Evolutionary conservation across 2,329 filamentous ascomycete genomes (phyloP), one percentile per base, ranked within the genome.

Genomic region (Epichloe baconii): DNA sequence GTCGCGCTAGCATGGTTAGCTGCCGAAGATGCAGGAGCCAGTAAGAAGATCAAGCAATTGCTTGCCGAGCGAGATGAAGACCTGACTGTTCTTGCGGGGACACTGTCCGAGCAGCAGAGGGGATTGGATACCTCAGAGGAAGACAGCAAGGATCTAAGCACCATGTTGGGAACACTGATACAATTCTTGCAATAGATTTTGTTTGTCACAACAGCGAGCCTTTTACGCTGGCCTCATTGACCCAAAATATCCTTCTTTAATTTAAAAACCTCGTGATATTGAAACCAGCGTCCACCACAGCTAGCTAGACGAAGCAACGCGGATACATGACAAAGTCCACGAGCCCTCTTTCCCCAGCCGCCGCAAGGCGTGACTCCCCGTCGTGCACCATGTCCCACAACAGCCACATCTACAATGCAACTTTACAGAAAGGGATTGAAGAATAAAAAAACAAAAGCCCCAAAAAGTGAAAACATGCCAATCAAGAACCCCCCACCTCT

Each of bases 1-100:
- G 77, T 89, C 0, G 80, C 93, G 34, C 68, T 98, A 34, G 87
- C 90, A 12, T 98, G 93, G 93, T 74, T 97, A 35, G 77, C 88
- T 7, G 93, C 90, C 0, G 93, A 98, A 68, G 93, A 98, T 61
- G 75, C 74, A 36, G 88, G 87, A 0, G 86, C 88, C 1, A 79
- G 75, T 59, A 73, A 69, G 51, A 84, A 76, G 59, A 80, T 95
- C 35, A 67, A 74, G 47, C 68, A 73, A 21, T 67, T 85, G 4
- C 68, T 96, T 41, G 79, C 76, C 1, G 83, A 88, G 54, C 74
- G 77, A 19, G 85, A 85, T 57, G 83, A 88, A 62, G 71, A 73
- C 7, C 62, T 95, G 17, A 71, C 63, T 4, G 72, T 81, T 15
- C 67, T 97, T 21, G 80, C 75, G 57, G 67, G 62, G 17, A 89